A percentile compares a stretch with the other conserved stretches of the same genome.
Evolutionary conservation across 352 stramenopile genomes (phyloP).

Genomic region (Pythium insidiosum): DNA sequence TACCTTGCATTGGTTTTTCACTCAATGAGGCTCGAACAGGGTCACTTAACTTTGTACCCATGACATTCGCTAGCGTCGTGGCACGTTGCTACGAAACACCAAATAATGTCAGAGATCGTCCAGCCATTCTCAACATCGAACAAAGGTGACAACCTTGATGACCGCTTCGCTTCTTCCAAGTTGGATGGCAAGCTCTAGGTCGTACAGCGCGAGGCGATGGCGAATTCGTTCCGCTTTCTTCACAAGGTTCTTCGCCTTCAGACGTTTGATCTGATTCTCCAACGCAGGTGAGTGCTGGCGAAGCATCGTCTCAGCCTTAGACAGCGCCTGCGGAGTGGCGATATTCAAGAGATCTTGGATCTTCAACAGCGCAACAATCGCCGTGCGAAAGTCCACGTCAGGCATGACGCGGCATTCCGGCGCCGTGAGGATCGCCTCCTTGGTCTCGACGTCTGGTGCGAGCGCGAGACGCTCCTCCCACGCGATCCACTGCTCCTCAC

Average conservation of each 20-base stretch:
- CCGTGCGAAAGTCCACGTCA: constrained; percentile 7
- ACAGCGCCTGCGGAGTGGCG: background rate
- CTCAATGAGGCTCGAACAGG: too few species aligned
- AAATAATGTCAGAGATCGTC: too few species aligned
- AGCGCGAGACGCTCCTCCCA: constrained; percentile 19
- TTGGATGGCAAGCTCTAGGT: constrained; percentile 30
- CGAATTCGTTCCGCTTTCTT: constrained; percentile 23
- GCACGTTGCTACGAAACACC: too few species aligned
- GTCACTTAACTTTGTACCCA: too few species aligned
- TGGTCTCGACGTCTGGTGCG: constrained; percentile 10
- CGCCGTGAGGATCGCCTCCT: constrained; percentile 9
- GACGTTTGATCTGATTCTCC: constrained; percentile 7
- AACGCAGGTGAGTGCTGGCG: constrained; percentile 3
- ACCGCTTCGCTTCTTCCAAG: constrained; percentile 10
- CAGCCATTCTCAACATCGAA: constrained; percentile 5
- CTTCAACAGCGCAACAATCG: constrained; percentile 19
- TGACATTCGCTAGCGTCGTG: too few species aligned
- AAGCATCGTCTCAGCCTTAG: constrained; percentile 16
- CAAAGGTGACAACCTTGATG: constrained; percentile 6
- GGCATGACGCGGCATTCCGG: constrained; percentile 1
- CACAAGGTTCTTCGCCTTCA: constrained; percentile 12
- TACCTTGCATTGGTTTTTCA: too few species aligned
- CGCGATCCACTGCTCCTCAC: constrained; percentile 13
- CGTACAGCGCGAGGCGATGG: constrained; percentile 23
- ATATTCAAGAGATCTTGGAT: constrained; percentile 26